A percentile compares a stretch with the other conserved stretches of the same genome.
phyloP scores from a whole-genome alignment of 768 basidiomycete species.

The Tricholoma flavovirens region DNA sequence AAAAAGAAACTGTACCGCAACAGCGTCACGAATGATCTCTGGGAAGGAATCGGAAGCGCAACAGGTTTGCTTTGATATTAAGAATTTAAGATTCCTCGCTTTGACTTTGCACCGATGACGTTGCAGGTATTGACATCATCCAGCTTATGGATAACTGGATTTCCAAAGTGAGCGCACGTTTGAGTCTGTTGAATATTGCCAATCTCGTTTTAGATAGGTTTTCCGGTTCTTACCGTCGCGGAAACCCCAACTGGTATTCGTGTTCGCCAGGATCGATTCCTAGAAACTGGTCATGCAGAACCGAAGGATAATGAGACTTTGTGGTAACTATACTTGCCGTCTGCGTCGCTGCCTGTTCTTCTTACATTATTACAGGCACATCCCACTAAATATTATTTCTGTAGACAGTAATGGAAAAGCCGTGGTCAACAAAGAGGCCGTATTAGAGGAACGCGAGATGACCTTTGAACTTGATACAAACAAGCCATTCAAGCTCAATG shows the following conservation, averaged over 20 bases:
- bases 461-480: conserved; percentile 66
- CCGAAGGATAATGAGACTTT: conserved; percentile 83
- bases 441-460: conserved; percentile 67
- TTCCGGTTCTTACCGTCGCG: conserved; percentile 83
- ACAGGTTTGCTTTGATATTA: conserved; percentile 37
- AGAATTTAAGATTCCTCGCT: not conserved
- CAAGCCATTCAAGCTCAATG: conserved; percentile 86
- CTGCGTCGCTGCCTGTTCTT: not conserved
- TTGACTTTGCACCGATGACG: not conserved
- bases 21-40: conserved; percentile 80
- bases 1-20: conserved; percentile 84
- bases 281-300: conserved; percentile 75
- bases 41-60: conserved; percentile 76
- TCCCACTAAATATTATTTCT: conserved; percentile 73
- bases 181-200: not conserved
- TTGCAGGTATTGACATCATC: conserved; percentile 57
- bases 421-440: conserved; percentile 49
- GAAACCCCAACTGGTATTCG: conserved; percentile 68
- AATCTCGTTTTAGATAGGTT: conserved; percentile 47
- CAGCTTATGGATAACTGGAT: conserved; percentile 92
- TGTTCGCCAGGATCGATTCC: conserved; percentile 87
- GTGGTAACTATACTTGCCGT: conserved; percentile 44
- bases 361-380: conserved; percentile 44
- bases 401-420: conserved; percentile 53
- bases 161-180: conserved; percentile 45